Base-by-base conservation (phyloP, 441 rosid species). In the Jatropha multifida region DNA sequence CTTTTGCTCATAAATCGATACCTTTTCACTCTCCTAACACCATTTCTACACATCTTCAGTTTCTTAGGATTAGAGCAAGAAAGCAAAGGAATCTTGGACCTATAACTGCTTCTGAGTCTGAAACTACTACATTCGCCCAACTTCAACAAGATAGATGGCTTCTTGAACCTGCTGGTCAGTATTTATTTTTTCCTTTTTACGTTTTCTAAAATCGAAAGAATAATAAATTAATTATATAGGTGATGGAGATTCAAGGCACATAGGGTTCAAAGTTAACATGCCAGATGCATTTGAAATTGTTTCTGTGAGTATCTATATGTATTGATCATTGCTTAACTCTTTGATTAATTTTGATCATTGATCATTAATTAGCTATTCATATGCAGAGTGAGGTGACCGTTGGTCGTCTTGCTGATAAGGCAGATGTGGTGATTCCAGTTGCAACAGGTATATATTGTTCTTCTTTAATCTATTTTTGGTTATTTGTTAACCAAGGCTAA, bases 391-490 rank as follows among this genome's bases (percentile, higher is more conserved):
- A 79, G 71, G 90, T 92, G 51, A 91, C 90, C 0, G 85, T 92
- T 41, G 97, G 98, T 20, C 91, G 97, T 49, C 81, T 92, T 68
- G 87, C 90, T 1, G 95, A 90, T 18, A 88, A 87, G 76, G 98
- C 95, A 82, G 92, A 92, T 78, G 71, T 92, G 79, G 97, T 94
- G 73, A 92, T 94, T 78, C 96, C 94, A 73, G 94, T 92, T 68
- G 97, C 94, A 76, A 90, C 97, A 44, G 95, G 98, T 94, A 81
- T 0, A 81, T 0, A n/a, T 38, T 32, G 48, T 20, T 13, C 46
- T 51, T 51, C 56, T 51, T 12, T 10, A 7, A 7, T 2, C 56
- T 51, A 51, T 2, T 18, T 18, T 15, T 15, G 14, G 20, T n/a
- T 6, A 17, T 54, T 17, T 26, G 65, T 14, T 4, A 54, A 26